A percentile compares a stretch with the other conserved stretches of the same genome.
Conservation (phyloP, 2,329 filamentous ascomycete genomes). For the Escovopsis sp. region DNA sequence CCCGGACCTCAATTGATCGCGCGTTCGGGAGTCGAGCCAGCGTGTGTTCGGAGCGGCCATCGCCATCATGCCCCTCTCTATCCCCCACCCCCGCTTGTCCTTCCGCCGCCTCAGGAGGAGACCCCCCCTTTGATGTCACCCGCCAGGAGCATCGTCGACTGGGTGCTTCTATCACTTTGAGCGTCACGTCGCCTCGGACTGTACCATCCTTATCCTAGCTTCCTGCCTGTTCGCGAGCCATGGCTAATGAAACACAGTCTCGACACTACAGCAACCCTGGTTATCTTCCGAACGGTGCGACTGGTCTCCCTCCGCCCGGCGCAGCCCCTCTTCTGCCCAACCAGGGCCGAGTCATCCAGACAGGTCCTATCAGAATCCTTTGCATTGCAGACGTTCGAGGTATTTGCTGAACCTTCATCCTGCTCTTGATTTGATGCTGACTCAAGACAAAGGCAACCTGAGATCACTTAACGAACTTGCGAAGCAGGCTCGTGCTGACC, state of each 20-base stretch:
- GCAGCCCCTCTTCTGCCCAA: slow-evolving; percentile 51
- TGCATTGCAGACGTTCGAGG: slow-evolving; percentile 61
- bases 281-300: slow-evolving; percentile 49
- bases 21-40: too few relatives aligned
- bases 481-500: slow-evolving; percentile 84
- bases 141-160: neutral
- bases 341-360: slow-evolving; percentile 51
- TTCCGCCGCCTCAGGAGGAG: neutral
- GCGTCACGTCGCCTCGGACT: neutral
- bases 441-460: slow-evolving; percentile 60
- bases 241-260: slow-evolving; percentile 17
- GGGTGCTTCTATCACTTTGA: neutral
- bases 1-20: too few relatives aligned
- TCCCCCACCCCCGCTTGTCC: neutral
- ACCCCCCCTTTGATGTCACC: neutral
- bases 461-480: slow-evolving; percentile 92
- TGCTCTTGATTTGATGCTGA: slow-evolving; percentile 2
- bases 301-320: slow-evolving; percentile 37
- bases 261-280: slow-evolving; percentile 34
- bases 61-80: neutral
- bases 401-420: slow-evolving; percentile 15
- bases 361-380: slow-evolving; percentile 48
- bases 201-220: neutral
- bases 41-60: too few relatives aligned
- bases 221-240: neutral